These are phyloP conservation scores for Urtica urens DNA, from an alignment of 306 rosid species.

Conservation along the genomic window DNA sequence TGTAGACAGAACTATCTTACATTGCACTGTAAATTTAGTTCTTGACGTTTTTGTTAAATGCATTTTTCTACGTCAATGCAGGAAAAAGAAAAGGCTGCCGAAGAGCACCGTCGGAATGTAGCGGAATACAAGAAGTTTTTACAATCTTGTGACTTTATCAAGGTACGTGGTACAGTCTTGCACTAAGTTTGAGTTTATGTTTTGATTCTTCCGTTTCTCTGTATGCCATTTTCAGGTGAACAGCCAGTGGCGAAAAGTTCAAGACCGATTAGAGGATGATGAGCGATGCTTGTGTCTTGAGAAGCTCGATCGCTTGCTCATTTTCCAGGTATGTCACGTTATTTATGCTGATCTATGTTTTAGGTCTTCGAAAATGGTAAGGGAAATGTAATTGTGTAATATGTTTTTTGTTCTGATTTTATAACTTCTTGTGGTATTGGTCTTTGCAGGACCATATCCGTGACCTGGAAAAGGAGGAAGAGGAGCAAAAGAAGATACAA, in stretches of 20 bases:
- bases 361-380: not conserved
- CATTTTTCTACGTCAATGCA: slow-evolving; percentile 20
- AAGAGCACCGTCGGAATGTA: slow-evolving; percentile 59
- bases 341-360: slow-evolving; percentile 9
- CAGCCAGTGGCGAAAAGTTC: slow-evolving; percentile 91
- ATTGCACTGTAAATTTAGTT: not conserved
- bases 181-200: slow-evolving; percentile 16
- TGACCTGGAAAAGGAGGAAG: slow-evolving; percentile 92
- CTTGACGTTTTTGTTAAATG: slow-evolving; percentile 3
- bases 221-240: slow-evolving; percentile 43
- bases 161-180: slow-evolving; percentile 32
- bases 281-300: slow-evolving; percentile 85
- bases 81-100: slow-evolving; percentile 90
- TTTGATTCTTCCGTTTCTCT: slow-evolving; percentile 1
- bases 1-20: slow-evolving; percentile 7
- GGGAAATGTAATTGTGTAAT: not conserved
- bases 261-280: slow-evolving; percentile 96
- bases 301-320: slow-evolving; percentile 82
- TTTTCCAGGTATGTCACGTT: slow-evolving; percentile 63
- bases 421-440: slow-evolving; percentile 13
- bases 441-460: slow-evolving; percentile 85
- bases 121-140: slow-evolving; percentile 72
- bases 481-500: slow-evolving; percentile 72
- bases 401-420: not conserved
- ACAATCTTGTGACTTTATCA: slow-evolving; percentile 76